Evolutionary conservation across 2,329 filamentous ascomycete genomes (phyloP).

Genomic region (Alternaria atra): DNA sequence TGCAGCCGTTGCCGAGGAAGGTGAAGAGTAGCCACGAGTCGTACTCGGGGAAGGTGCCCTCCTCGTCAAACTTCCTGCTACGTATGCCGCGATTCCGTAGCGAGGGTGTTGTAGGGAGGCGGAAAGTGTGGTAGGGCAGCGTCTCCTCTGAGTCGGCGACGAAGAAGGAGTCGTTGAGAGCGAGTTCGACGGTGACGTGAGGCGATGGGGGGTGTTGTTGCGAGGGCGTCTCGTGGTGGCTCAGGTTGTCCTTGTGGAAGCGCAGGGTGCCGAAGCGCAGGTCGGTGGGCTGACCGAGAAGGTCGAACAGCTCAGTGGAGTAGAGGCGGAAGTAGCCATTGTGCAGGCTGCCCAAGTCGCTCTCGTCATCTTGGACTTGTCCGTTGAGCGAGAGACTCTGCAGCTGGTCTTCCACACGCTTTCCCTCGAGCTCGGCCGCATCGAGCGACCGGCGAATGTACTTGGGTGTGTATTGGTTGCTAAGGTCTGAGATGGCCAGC

Average conservation of each 20-base stretch:
- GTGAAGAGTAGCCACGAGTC: slow-evolving; percentile 51
- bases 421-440: slow-evolving; percentile 41
- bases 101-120: slow-evolving; percentile 41
- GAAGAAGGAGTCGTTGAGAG: slow-evolving; percentile 45
- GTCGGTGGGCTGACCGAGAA: slow-evolving; percentile 46
- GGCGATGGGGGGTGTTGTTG: slow-evolving; percentile 1
- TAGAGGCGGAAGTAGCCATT: slow-evolving; percentile 49
- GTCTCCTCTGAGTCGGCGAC: slow-evolving; percentile 48
- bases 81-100: slow-evolving; percentile 47
- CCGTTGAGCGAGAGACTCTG: slow-evolving; percentile 23
- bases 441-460: slow-evolving; percentile 43
- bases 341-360: slow-evolving; percentile 36
- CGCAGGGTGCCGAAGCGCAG: slow-evolving; percentile 49
- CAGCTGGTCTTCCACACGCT: slow-evolving; percentile 44
- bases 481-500: slow-evolving; percentile 46
- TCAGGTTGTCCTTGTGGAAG: slow-evolving; percentile 34
- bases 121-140: slow-evolving; percentile 47
- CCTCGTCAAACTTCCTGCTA: slow-evolving; percentile 40
- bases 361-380: slow-evolving; percentile 10
- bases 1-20: slow-evolving; percentile 46
- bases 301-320: slow-evolving; percentile 48
- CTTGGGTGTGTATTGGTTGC: slow-evolving; percentile 43
- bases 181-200: slow-evolving; percentile 42
- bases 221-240: slow-evolving; percentile 4
- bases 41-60: slow-evolving; percentile 44